Base-by-base conservation (phyloP, 106 monocot species). In the Apostasia shenzhenica region DNA sequence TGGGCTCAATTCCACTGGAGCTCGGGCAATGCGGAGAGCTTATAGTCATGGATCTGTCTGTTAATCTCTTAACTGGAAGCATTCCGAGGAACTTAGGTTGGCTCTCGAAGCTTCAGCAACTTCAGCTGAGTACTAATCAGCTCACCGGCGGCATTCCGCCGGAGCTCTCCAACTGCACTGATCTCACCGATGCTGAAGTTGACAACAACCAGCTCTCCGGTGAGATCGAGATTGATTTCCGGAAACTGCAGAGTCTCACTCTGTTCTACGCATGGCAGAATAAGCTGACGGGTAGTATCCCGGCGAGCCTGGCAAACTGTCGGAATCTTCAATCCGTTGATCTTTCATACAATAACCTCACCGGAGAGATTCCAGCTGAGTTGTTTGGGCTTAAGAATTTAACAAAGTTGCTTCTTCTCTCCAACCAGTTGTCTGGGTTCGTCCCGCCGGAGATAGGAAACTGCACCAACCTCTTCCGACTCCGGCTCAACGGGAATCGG, bases 191-290 rank as follows among this genome's bases (percentile, higher is more conserved):
- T 50, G 14, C 93, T 41, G 99, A 99, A 67, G 40, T 99, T 11
- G 99, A 99, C 76, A 99, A 93, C 84, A 99, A 99, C 62, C 62
- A 52, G 41, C 77, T 99, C 54, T 84, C 89, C 6, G 99, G 99
- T 43, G 84, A 80, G 68, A 87, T 99, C 5, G 52, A 55, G 46
- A 71, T 93, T 3, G 85, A 90, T 40, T 93, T 99, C 77, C 5
- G 40, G 48, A 77, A 72, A 59, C 60, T 99, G 55, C 45, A 47
- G 53, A 75, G 70, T 13, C 87, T 99, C 55, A 80, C 84, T 4
- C 61, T 90, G 73, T 99, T 99, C 79, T 87, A 77, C 60, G 93
- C 93, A 1, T 99, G 99, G 99, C 85, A 87, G 75, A 99, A 99
- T 69, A 78, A 67, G 67, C 79, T 99, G 44, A 85, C 92, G 3